Evolutionary conservation across 805 yeast species (phyloP).

Genomic region (Starmerella riodocensis): DNA sequence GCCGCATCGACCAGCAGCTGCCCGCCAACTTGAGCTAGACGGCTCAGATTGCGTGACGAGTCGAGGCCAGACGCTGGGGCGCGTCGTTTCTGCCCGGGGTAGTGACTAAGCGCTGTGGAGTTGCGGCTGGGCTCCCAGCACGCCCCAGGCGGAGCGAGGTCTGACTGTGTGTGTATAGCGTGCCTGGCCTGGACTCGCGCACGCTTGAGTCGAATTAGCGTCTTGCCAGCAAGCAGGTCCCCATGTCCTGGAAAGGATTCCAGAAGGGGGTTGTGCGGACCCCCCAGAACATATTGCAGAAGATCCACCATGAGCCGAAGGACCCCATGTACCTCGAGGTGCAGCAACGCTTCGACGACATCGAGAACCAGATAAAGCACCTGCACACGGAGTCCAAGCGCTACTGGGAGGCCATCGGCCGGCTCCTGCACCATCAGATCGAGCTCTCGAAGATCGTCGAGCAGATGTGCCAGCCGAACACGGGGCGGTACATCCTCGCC

Average conservation of each 20-base stretch:
- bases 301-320: constrained; percentile 58
- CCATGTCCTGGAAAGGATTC: constrained; percentile 26
- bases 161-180: no score
- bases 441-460: constrained; percentile 93
- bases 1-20: no score
- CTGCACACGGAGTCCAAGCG: constrained; percentile 80
- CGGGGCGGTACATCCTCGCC: constrained; percentile 62
- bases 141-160: no score
- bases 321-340: constrained; percentile 93
- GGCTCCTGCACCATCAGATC: constrained; percentile 84
- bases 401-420: constrained; percentile 82
- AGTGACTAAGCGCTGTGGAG: no score
- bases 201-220: no score
- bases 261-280: constrained; percentile 35
- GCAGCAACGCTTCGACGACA: constrained; percentile 86
- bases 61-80: no score
- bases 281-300: constrained; percentile 83
- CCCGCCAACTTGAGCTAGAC: no score
- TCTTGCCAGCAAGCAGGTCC: no score
- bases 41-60: no score
- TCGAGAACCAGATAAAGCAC: constrained; percentile 80
- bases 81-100: no score
- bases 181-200: neutral
- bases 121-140: no score
- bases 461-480: constrained; percentile 89